Base-by-base conservation (phyloP, 2,329 filamentous ascomycete genomes). In the Periconia sp. region DNA sequence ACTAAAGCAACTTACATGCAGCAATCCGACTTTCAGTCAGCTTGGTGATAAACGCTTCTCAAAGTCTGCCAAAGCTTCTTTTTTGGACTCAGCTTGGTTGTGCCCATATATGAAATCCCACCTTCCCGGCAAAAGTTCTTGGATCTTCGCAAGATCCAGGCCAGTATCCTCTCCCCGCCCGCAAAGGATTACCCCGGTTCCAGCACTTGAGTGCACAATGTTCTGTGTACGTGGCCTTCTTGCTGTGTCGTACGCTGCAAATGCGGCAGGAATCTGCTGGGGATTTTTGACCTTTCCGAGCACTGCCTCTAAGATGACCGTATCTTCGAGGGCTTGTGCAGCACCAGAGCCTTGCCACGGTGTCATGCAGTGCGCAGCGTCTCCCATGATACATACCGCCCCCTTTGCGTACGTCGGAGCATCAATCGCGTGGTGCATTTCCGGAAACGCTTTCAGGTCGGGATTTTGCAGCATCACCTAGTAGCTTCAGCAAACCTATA, bases 291-390 rank as follows among this genome's bases (percentile, higher is more conserved):
- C 50, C 10, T 55, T 35, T 13, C 18, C 42, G 35, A 80, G 54
- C 6, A 77, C 56, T 8, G 59, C 60, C 6, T 69, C 65, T 31
- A 81, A 68, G 2, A 76, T 63, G 23, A 80, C 68, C 1, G 74
- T 77, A 53, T 83, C 81, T 64, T 83, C 81, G 53, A 83, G 74
- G 8, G 79, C 80, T 52, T 79, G 76, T 0, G 79, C 77, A 2
- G 81, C 81, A 2, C 81, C 81, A 0, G 79, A 75, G 1, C 81
- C 81, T 9, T 79, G 75, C 63, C 81, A 79, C 8, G 23, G 23
- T 8, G 23, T 27, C 0, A 71, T 65, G 0, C 79, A 79, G 59
- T 84, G 81, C 6, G 82, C 81, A 0, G 81, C 80, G 3, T 27
- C 23, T 27, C 23, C 23, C 23, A 27, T 27, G 23, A 83, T 56